A percentile compares a stretch with the other conserved stretches of the same genome.
These are phyloP conservation scores for Chamaecyparis obtusa DNA, from an alignment of 75 land plant genomes.

Conservation along the genomic window DNA sequence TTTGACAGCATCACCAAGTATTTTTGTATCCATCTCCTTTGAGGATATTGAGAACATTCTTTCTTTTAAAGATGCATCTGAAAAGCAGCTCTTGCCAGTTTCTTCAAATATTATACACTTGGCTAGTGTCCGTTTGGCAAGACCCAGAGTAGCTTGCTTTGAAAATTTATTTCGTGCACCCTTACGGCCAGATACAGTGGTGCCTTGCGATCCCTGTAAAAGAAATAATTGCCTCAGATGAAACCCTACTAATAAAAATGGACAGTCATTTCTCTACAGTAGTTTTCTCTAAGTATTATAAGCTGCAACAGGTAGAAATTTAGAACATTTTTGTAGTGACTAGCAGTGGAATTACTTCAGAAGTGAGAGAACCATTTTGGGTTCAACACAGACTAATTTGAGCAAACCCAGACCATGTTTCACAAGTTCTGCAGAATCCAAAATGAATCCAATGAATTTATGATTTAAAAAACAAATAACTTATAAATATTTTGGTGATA, in stretches of 20 bases:
- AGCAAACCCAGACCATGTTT: no score
- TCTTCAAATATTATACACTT: slow-evolving; percentile 55
- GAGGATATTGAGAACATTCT: slow-evolving; percentile 39
- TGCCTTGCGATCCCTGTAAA: slow-evolving; percentile 43
- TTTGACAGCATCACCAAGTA: slow-evolving; percentile 10
- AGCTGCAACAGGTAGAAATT: neutral
- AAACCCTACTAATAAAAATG: neutral
- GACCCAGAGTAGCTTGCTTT: slow-evolving; percentile 69
- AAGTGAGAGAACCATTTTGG: no score
- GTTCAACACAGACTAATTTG: no score
- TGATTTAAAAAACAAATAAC: no score
- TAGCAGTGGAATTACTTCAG: no score
- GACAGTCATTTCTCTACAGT: neutral
- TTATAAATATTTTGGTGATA: no score
- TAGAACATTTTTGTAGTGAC: neutral
- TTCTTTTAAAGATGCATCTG: slow-evolving; percentile 50
- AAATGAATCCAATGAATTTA: no score
- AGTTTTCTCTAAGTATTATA: neutral
- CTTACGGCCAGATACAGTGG: slow-evolving; percentile 50
- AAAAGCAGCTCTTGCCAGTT: slow-evolving; percentile 73
- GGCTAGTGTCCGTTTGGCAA: slow-evolving; percentile 63
- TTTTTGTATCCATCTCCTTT: slow-evolving; percentile 26
- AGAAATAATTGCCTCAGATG: slow-evolving; percentile 7
- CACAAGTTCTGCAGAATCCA: no score
- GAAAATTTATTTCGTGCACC: slow-evolving; percentile 59